Evolutionary conservation across 2,329 filamentous ascomycete genomes (phyloP).

Genomic region (Trichoderma brevicompactum): DNA sequence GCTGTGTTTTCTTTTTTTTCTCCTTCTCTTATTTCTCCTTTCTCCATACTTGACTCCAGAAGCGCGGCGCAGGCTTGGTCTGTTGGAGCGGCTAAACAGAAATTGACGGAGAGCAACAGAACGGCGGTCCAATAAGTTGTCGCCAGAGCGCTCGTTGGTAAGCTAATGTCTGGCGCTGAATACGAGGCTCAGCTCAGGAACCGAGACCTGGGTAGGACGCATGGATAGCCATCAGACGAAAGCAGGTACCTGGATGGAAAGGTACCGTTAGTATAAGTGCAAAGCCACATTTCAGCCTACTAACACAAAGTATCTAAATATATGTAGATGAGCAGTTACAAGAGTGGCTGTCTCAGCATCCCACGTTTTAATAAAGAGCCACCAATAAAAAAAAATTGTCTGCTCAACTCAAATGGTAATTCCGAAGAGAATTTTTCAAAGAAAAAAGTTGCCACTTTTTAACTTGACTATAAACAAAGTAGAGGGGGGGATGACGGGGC

Average conservation of each 20-base stretch:
- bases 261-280: too few relatives aligned
- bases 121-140: background rate
- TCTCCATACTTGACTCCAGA: background rate
- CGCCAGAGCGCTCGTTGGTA: background rate
- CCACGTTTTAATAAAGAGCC: too few relatives aligned
- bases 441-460: too few relatives aligned
- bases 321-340: too few relatives aligned
- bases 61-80: slow-evolving; percentile 4
- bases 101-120: background rate
- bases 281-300: too few relatives aligned
- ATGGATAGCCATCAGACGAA: background rate
- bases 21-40: background rate
- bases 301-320: too few relatives aligned
- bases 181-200: slow-evolving; percentile 8
- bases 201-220: background rate
- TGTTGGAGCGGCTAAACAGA: background rate
- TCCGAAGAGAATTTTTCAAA: too few relatives aligned
- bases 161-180: background rate
- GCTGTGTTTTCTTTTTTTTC: slow-evolving; percentile 13
- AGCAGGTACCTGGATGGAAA: background rate
- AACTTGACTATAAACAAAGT: too few relatives aligned
- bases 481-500: too few relatives aligned
- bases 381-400: too few relatives aligned
- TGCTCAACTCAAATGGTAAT: too few relatives aligned
- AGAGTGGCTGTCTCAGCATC: too few relatives aligned